These are phyloP conservation scores for Microsporum audouinii DNA, from an alignment of 2,329 filamentous ascomycete species.

Conservation along the genomic window DNA sequence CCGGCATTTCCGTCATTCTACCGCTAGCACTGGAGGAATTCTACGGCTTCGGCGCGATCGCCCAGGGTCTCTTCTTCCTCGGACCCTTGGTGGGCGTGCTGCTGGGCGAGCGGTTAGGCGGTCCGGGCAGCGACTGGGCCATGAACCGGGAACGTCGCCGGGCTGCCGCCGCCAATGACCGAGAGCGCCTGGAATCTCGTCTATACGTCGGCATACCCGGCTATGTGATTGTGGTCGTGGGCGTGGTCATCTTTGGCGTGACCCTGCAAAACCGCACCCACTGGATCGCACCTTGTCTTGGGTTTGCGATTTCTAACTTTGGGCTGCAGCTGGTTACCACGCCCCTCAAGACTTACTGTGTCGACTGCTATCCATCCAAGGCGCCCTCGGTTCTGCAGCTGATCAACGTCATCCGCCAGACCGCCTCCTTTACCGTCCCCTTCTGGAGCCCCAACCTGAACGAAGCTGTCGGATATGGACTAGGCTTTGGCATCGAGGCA, in stretches of 20 bases:
- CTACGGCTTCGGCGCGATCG: conserved; percentile 17
- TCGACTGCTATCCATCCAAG: neutral
- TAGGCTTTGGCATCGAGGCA: neutral
- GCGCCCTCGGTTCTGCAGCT: neutral
- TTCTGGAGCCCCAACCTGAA: neutral
- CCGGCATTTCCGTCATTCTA: neutral
- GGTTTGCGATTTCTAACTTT: neutral
- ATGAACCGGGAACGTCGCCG: neutral
- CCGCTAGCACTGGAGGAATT: neutral
- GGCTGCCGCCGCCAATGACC: neutral
- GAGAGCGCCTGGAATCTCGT: neutral
- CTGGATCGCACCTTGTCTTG: neutral
- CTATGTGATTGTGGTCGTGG: neutral
- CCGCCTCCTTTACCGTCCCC: neutral
- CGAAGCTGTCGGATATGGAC: neutral
- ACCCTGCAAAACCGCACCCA: neutral
- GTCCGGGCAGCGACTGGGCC: conserved; percentile 15
- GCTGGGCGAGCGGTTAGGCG: conserved; percentile 17
- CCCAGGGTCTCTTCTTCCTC: conserved; percentile 20
- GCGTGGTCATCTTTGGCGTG: neutral
- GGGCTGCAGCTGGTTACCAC: neutral
- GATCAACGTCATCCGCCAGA: neutral
- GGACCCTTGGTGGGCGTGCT: conserved; percentile 18
- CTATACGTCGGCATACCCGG: neutral
- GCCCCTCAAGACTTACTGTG: neutral